Evolutionary conservation across 116 monocot species (phyloP).

Genomic region (Trichopus zeylanicus): DNA sequence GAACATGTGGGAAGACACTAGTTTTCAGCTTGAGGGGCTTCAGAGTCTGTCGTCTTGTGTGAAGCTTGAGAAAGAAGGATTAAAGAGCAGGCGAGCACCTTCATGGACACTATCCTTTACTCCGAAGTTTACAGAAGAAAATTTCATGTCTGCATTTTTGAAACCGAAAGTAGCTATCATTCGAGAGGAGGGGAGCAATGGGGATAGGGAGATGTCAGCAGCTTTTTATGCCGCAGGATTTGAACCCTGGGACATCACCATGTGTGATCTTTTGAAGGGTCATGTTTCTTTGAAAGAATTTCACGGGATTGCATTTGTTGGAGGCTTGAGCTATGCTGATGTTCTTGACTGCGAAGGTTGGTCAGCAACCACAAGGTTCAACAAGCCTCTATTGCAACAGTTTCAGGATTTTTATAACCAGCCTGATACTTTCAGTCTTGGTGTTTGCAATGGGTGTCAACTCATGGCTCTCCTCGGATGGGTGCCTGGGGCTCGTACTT

Average conservation of each 20-base stretch:
- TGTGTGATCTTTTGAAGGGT: conserved; percentile 80
- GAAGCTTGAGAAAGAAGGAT: conserved; percentile 60
- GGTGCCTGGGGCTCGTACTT: conserved; percentile 50
- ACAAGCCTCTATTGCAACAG: conserved; percentile 51
- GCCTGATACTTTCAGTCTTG: conserved; percentile 78
- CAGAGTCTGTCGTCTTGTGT: conserved; percentile 84
- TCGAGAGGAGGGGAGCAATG: conserved; percentile 98
- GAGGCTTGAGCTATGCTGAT: conserved; percentile 97
- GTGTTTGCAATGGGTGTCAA: conserved; percentile 89
- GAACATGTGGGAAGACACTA: conserved; percentile 93
- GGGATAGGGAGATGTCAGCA: conserved; percentile 94
- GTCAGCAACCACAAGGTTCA: conserved; percentile 88
- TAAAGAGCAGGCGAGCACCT: conserved; percentile 52
- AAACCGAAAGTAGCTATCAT: conserved; percentile 91
- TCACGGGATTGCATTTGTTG: conserved; percentile 89
- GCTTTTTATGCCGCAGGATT: conserved; percentile 90
- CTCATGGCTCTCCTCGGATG: conserved; percentile 95
- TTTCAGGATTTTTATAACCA: conserved; percentile 72
- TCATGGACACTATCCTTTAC: conserved; percentile 72
- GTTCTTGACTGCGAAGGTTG: conserved; percentile 95
- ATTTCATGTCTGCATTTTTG: conserved; percentile 21
- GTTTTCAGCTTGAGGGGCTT: conserved; percentile 80
- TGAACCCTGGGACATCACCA: conserved; percentile 91
- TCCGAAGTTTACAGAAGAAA: conserved; percentile 49
- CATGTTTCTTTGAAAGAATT: conserved; percentile 48